phyloP scores from a whole-genome alignment of 169 alveolate species.

The Plasmodium ovale region DNA sequence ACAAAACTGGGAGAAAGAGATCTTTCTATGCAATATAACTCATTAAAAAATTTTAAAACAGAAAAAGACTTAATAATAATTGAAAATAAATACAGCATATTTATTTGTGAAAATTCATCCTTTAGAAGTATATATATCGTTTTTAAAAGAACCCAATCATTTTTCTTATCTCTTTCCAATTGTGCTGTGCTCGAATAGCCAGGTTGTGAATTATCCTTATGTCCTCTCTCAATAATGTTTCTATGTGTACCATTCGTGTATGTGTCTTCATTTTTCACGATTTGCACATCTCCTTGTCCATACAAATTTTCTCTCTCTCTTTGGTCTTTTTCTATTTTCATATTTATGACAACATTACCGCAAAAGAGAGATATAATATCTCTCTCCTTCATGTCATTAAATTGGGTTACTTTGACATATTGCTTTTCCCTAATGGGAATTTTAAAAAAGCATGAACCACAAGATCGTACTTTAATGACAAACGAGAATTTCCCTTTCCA shows the following conservation, averaged over 20 bases:
- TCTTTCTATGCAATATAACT: slow-evolving; percentile 44
- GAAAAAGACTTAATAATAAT: slow-evolving; percentile 29
- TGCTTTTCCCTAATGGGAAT: slow-evolving; percentile 22
- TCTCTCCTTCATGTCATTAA: slow-evolving; percentile 7
- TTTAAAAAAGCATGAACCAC: slow-evolving; percentile 71
- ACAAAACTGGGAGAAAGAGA: background rate
- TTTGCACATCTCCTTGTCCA: background rate
- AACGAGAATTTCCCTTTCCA: background rate
- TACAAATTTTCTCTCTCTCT: background rate
- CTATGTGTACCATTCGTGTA: too few relatives aligned
- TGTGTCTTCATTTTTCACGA: background rate
- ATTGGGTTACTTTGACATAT: slow-evolving; percentile 25
- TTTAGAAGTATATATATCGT: slow-evolving; percentile 45
- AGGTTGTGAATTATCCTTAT: background rate
- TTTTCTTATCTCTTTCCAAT: background rate
- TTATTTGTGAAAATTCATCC: slow-evolving; percentile 13
- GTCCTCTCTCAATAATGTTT: too few relatives aligned
- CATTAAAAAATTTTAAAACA: slow-evolving; percentile 13
- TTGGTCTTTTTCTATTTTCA: slow-evolving; percentile 7
- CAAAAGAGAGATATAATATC: slow-evolving; percentile 5
- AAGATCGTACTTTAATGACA: slow-evolving; percentile 11
- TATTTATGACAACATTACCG: slow-evolving; percentile 38
- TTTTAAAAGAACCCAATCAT: slow-evolving; percentile 43
- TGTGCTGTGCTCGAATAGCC: background rate
- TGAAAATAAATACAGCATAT: slow-evolving; percentile 40